Conservation (phyloP, 2,329 filamentous ascomycete genomes). For the Elsinoe fawcettii region DNA sequence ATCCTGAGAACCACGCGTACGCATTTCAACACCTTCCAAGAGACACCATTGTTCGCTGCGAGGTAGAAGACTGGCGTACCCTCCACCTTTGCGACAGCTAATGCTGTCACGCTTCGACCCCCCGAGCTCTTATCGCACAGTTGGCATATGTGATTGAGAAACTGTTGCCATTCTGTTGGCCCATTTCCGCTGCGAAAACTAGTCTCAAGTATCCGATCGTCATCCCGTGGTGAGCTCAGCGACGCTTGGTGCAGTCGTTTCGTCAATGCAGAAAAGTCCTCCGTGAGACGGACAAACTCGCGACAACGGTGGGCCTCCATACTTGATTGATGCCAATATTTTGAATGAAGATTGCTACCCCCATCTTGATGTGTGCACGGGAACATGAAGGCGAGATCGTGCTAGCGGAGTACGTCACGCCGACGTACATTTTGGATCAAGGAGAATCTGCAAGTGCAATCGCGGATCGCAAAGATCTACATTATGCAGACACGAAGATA, state of each 20-base stretch:
- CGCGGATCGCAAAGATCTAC: too few species aligned
- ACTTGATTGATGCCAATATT: too few species aligned
- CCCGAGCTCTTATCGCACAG: conserved; percentile 3
- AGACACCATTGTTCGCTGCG: not conserved
- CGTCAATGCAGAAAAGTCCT: not conserved
- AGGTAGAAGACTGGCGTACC: not conserved
- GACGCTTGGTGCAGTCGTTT: not conserved
- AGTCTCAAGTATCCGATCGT: not conserved
- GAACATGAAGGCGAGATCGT: too few species aligned
- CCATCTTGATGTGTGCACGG: too few species aligned
- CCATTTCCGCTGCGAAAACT: not conserved
- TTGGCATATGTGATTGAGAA: not conserved
- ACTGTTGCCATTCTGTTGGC: not conserved
- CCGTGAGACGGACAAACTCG: not conserved
- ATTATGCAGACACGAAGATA: too few species aligned
- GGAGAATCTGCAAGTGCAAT: too few species aligned
- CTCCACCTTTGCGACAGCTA: not conserved
- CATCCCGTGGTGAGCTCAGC: not conserved
- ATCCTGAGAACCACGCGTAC: not conserved
- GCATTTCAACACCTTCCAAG: not conserved
- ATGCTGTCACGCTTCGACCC: not conserved
- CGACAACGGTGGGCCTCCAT: not conserved
- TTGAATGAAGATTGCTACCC: too few species aligned
- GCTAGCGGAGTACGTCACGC: too few species aligned
- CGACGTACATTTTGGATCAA: too few species aligned